These are phyloP conservation scores for Calocybe indica DNA, from an alignment of 768 basidiomycete genomes.

Conservation along the genomic window DNA sequence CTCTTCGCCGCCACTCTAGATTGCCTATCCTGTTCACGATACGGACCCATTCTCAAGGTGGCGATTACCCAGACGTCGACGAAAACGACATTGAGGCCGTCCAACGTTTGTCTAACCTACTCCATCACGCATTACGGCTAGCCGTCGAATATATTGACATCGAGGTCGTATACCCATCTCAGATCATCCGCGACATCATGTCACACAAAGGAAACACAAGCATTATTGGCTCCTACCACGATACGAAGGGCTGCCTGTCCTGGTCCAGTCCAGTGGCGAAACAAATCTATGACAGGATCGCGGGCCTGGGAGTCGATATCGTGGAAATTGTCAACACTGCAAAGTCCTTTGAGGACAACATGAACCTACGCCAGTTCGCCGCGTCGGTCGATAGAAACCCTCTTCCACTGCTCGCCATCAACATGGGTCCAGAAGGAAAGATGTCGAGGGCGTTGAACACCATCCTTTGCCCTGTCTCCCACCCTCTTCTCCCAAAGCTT, in stretches of 20 bases:
- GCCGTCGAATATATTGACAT: conserved; percentile 77
- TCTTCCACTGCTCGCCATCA: conserved; percentile 71
- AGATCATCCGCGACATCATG: conserved; percentile 40
- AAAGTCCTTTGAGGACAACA: conserved; percentile 52
- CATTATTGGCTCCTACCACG: conserved; percentile 73
- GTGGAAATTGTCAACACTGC: conserved; percentile 71
- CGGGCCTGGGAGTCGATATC: conserved; percentile 55
- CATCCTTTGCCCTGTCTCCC: conserved; percentile 72
- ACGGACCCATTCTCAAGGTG: conserved; percentile 67
- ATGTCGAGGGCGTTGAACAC: conserved; percentile 66
- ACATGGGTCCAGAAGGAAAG: conserved; percentile 71
- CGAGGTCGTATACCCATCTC: conserved; percentile 54
- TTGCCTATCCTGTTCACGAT: conserved; percentile 76
- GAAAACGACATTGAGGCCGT: conserved; percentile 47
- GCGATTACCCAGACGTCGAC: conserved; percentile 54
- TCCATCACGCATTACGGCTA: conserved; percentile 45
- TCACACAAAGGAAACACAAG: conserved; percentile 49
- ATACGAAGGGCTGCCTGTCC: conserved; percentile 56
- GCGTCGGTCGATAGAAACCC: conserved; percentile 26
- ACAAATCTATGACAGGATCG: conserved; percentile 43
- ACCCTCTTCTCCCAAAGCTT: conserved; percentile 56
- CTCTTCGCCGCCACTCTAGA: conserved; percentile 51
- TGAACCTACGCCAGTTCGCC: conserved; percentile 53
- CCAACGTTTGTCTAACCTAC: conserved; percentile 44
- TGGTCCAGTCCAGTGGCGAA: conserved; percentile 55